phyloP scores from a whole-genome alignment of 2,329 filamentous ascomycete genomes.

The Zelopaecilomyces penicillatus region DNA sequence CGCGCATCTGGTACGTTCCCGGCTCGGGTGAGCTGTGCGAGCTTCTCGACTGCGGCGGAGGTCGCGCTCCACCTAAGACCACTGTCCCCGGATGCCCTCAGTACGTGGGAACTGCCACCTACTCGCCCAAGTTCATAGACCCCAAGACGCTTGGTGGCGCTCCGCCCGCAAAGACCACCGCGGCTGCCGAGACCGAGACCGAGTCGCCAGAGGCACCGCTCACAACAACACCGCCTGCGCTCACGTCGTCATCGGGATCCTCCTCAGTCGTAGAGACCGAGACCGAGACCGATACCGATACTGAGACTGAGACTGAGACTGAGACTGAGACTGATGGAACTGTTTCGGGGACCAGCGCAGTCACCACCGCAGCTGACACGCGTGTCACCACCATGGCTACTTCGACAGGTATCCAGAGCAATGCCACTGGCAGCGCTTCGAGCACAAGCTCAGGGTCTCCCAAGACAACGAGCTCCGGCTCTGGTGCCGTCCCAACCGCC shows the following conservation, averaged over 20 bases:
- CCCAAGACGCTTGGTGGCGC: conserved; percentile 17
- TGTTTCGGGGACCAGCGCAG: not conserved
- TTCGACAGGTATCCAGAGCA: not conserved
- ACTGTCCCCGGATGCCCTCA: conserved; percentile 50
- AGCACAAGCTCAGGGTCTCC: not conserved
- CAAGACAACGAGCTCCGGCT: conserved; percentile 3
- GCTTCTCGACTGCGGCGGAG: conserved; percentile 59
- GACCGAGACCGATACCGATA: conserved; percentile 1
- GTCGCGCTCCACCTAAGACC: conserved; percentile 55
- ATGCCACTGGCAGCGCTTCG: not conserved
- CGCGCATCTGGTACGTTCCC: conserved; percentile 51
- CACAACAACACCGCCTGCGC: conserved; percentile 11
- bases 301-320: not conserved
- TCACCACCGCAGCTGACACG: too few species aligned
- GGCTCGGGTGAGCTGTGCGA: conserved; percentile 57
- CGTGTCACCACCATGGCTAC: too few species aligned
- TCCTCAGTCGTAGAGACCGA: not conserved
- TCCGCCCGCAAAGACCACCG: not conserved
- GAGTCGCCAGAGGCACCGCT: too few species aligned
- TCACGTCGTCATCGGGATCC: too few species aligned
- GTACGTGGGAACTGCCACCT: conserved; percentile 48
- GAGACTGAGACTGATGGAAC: not conserved
- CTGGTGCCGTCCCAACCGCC: conserved; percentile 16
- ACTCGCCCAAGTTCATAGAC: conserved; percentile 42
- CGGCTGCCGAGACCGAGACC: not conserved